These are phyloP conservation scores for Mycogone perniciosa DNA, from an alignment of 2,329 filamentous ascomycete species.

Conservation along the genomic window DNA sequence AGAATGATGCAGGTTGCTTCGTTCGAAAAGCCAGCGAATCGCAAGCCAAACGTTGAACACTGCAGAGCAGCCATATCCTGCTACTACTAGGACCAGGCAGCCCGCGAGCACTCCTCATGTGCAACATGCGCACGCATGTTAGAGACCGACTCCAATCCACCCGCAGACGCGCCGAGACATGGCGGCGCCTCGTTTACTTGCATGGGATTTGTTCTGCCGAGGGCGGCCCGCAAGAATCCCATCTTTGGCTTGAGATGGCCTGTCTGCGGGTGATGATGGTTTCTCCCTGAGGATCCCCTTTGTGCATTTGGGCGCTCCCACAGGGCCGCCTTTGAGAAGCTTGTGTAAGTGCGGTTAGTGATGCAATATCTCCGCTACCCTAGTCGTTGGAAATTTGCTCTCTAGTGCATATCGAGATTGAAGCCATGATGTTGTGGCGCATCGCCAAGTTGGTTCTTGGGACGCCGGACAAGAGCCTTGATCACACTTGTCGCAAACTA, in stretches of 20 bases:
- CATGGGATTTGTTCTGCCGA: not conserved
- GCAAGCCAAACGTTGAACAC: too few relatives aligned
- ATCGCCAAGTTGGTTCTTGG: not conserved
- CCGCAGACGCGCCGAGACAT: constrained; percentile 17
- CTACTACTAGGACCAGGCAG: too few relatives aligned
- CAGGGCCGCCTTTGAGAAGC: not conserved
- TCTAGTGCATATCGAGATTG: not conserved
- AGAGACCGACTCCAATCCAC: not conserved
- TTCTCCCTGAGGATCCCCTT: too few relatives aligned
- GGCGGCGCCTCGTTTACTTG: constrained; percentile 5
- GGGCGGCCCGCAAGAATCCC: not conserved
- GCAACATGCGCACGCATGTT: not conserved
- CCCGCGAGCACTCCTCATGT: not conserved
- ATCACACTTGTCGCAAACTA: not conserved
- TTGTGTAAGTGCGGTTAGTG: not conserved
- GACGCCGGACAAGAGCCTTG: not conserved
- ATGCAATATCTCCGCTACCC: not conserved
- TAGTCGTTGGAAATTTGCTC: not conserved
- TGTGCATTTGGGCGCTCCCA: too few relatives aligned
- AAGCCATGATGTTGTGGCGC: not conserved
- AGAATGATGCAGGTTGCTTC: too few relatives aligned
- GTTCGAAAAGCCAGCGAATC: too few relatives aligned
- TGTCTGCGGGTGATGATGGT: not conserved
- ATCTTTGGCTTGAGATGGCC: not conserved
- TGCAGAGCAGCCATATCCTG: too few relatives aligned